phyloP scores from a whole-genome alignment of 306 rosid genomes.

The Neltuma alba region DNA sequence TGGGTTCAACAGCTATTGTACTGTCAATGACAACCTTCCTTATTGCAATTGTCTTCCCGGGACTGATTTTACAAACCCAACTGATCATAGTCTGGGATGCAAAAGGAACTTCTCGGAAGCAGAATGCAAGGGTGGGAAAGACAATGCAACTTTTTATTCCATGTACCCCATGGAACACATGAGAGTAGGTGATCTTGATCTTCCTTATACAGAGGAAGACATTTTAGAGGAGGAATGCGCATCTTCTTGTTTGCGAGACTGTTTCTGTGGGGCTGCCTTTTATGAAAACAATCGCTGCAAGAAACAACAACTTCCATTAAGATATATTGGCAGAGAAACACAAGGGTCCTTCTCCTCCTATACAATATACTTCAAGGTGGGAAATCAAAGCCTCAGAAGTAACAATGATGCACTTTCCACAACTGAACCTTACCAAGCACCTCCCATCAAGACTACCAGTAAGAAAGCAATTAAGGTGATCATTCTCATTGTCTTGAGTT shows the following conservation, averaged over 20 bases:
- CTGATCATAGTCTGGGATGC: too few relatives aligned
- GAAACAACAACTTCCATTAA: constrained; percentile 41
- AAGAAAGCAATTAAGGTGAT: constrained; percentile 27
- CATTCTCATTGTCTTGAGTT: background rate
- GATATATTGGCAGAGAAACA: background rate
- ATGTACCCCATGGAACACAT: too few relatives aligned
- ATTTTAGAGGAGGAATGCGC: too few relatives aligned
- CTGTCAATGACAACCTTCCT: background rate
- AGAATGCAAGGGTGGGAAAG: too few relatives aligned
- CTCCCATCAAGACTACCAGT: constrained; percentile 24
- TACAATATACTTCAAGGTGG: background rate
- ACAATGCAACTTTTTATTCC: too few relatives aligned
- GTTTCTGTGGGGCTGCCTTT: constrained; percentile 39
- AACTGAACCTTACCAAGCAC: too few relatives aligned
- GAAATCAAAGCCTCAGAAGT: background rate
- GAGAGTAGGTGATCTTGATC: too few relatives aligned
- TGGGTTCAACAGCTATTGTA: constrained; percentile 41
- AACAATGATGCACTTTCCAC: too few relatives aligned
- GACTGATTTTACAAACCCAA: too few relatives aligned
- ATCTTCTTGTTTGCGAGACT: constrained; percentile 43
- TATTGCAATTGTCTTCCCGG: constrained; percentile 26
- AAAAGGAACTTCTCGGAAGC: too few relatives aligned
- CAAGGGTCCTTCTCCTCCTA: background rate
- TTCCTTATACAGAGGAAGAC: too few relatives aligned
- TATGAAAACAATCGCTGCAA: background rate